phyloP scores from a whole-genome alignment of 1,284 basidiomycete species.

The Peniophora sp. region DNA sequence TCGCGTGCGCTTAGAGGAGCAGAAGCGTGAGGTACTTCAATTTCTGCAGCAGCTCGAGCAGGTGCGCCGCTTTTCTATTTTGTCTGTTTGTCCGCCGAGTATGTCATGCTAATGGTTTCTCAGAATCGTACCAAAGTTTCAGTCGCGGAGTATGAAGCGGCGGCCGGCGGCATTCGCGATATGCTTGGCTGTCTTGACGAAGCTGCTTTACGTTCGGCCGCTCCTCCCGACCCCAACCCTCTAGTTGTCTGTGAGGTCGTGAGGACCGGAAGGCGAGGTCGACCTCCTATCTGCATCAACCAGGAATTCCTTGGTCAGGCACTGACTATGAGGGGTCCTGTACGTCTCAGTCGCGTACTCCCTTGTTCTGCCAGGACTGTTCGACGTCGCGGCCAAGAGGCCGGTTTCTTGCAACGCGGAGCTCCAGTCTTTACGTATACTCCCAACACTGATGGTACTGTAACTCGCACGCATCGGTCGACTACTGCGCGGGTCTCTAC shows the following conservation, averaged over 20 bases:
- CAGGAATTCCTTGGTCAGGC: background rate
- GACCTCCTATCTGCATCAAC: background rate
- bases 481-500: background rate
- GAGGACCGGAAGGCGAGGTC: background rate
- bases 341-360: background rate
- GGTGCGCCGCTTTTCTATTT: too few species aligned
- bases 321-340: background rate
- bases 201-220: background rate
- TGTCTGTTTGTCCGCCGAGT: too few species aligned
- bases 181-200: too few species aligned
- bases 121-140: too few species aligned
- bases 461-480: background rate
- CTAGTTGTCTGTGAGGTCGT: background rate
- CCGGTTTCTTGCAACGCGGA: too few species aligned
- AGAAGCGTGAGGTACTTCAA: too few species aligned
- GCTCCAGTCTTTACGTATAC: too few species aligned
- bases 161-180: too few species aligned
- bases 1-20: too few species aligned
- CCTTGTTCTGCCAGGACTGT: background rate
- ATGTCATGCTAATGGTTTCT: too few species aligned
- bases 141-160: too few species aligned
- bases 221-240: background rate
- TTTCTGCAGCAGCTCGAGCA: too few species aligned
- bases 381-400: background rate
- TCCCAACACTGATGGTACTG: background rate